Evolutionary conservation across 108 stramenopile genomes (phyloP), one percentile per base, ranked within the genome.

Genomic region (Nitzschia sp.): DNA sequence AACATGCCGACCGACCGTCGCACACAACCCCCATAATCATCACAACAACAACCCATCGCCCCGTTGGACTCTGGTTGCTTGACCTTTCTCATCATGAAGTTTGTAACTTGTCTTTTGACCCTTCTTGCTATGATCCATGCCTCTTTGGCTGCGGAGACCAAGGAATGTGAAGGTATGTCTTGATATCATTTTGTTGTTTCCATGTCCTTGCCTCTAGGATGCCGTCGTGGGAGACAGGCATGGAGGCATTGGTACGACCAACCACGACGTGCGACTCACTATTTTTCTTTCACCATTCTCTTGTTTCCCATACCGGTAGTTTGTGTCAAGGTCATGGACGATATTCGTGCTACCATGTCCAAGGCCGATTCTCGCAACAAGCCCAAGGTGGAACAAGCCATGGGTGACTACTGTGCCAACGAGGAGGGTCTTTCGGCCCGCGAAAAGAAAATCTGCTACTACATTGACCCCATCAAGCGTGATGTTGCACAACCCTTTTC

Each of bases 401-500:
- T 94, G 34, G 88, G 82, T 11, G 59, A 73, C n/a, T 88, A 88
- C 69, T 94, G 93, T 66, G 82, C 79, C 51, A 67, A 76, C 62
- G 62, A 74, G 11, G 72, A 77, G 14, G 57, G 48, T 7, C 78
- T 95, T 10, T 55, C 68, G 6, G 65, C 83, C 11, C 65, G 82
- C 14, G 97, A 99, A 77, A 88, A 88, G 74, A 99, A 98, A 79
- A 95, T 98, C 67, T 99, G 98, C 71, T 99, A 99, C 78, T 97
- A 94, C 82, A 83, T 99, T 66, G 83, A 90, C 72, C 97, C 98
- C 42, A 97, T 99, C 80, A 97, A 98, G 79, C 86, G 94, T 19
- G 93, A 93, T 66, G 83, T 97, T 8, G 93, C 95, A 7, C 97
- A 97, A 69, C 95, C 97, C 6, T 96, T 96, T 73, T 84, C 84